phyloP scores from a whole-genome alignment of 2,329 filamentous ascomycete species.

The Colletotrichum coccodes region DNA sequence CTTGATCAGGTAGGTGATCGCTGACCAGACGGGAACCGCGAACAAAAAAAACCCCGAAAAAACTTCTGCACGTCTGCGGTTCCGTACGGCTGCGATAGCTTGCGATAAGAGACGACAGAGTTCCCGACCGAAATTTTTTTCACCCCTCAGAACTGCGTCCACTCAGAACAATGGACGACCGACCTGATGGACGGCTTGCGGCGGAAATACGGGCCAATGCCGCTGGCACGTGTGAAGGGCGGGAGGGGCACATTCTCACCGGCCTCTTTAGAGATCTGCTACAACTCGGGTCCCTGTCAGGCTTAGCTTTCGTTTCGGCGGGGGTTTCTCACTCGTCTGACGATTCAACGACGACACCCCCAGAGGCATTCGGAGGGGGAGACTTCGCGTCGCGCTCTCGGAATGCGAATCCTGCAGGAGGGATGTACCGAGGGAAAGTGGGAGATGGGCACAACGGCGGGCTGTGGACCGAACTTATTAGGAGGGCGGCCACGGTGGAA shows the following conservation, averaged over 20 bases:
- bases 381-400: not conserved
- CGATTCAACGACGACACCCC: slow-evolving; percentile 18
- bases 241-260: slow-evolving; percentile 29
- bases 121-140: not conserved
- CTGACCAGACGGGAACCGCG: not conserved
- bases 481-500: not conserved
- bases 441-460: not conserved
- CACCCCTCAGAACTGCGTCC: not conserved
- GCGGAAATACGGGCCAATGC: slow-evolving; percentile 31
- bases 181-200: slow-evolving; percentile 19
- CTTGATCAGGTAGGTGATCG: not conserved
- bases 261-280: not conserved
- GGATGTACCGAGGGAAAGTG: not conserved
- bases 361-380: slow-evolving; percentile 3
- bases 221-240: slow-evolving; percentile 25
- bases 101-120: slow-evolving; percentile 10
- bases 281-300: not conserved
- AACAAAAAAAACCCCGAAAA: not conserved
- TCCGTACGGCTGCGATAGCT: not conserved
- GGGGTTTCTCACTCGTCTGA: slow-evolving; percentile 28
- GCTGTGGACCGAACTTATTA: not conserved
- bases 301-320: slow-evolving; percentile 26
- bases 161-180: slow-evolving; percentile 8
- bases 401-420: slow-evolving; percentile 9
- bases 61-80: not conserved